Base-by-base conservation (phyloP, 2,329 filamentous ascomycete species). In the Colletotrichum sp. region DNA sequence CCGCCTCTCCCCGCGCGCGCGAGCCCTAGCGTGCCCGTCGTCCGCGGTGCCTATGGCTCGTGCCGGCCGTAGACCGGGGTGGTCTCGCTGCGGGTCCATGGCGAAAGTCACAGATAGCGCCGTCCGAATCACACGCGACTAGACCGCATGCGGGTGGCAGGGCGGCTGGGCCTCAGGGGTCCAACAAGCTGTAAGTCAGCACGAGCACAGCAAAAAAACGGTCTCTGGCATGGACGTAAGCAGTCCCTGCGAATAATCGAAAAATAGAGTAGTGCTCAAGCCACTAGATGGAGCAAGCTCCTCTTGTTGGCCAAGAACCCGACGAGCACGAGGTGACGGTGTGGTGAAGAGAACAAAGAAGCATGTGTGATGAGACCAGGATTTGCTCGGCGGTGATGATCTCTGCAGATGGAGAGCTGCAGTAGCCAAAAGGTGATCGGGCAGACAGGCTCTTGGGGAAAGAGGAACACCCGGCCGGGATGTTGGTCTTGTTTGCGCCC, bases 81-180 rank as follows among this genome's bases (percentile, higher is more conserved):
- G 32, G 24, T 26, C 21, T 36, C 24, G 9, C 73, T 65, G 71
- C 74, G 48, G 71, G 65, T 68, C 71, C 36, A 61, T 63, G 71
- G 68, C 72, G 43, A 52, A 71, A 71, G 67, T 76, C 74, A 76
- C 74, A 76, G 66, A 76, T 76, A 76, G 74, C 74, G 74, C 72
- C 61, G 61, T 75, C 39, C 61, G 74, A 76, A 76, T 74, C 74
- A 76, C 74, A 75, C 71, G 65, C 72, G 55, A 48, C 74, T 76
- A 76, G 66, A 28, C 74, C 71, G 34, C 55, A 76, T 75, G 71
- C 71, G 72, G 74, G 55, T 67, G 61, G 66, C 15, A 61, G 71
- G 39, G 74, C 60, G 74, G 60, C 30, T 67, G 71, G 69, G 24
- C 36, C 21, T n/a, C 66, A 76, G 72, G 71, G 67, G 60, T 75